These are phyloP conservation scores for Xylariales sp. DNA, from an alignment of 2,329 filamentous ascomycete genomes.

Conservation along the genomic window DNA sequence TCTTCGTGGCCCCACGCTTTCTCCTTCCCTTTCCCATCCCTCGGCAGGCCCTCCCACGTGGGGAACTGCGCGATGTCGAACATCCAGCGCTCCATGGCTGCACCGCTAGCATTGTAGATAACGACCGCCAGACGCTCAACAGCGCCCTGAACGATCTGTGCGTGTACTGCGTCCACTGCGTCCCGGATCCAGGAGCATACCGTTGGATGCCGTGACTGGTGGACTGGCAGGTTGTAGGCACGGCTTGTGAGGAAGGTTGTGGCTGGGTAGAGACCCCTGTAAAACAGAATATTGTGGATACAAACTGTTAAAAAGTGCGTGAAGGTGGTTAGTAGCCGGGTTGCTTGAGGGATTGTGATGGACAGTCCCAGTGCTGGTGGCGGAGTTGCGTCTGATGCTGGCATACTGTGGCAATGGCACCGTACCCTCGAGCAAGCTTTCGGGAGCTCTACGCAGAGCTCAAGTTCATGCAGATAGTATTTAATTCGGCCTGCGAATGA, in stretches of 20 bases:
- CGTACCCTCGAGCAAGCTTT: neutral
- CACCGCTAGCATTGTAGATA: conserved; percentile 53
- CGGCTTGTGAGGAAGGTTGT: conserved; percentile 81
- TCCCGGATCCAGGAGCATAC: conserved; percentile 89
- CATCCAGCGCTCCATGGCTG: conserved; percentile 70
- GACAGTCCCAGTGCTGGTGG: conserved; percentile 30
- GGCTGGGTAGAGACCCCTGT: conserved; percentile 81
- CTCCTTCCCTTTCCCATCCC: conserved; percentile 40
- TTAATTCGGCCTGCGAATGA: too few species aligned
- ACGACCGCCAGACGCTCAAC: conserved; percentile 62
- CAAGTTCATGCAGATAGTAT: too few species aligned
- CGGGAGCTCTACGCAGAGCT: too few species aligned
- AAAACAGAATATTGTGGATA: conserved; percentile 87
- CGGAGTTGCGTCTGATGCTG: conserved; percentile 27
- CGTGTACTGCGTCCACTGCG: conserved; percentile 77
- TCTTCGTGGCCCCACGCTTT: conserved; percentile 34
- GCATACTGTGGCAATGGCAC: conserved; percentile 25
- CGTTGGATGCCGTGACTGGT: conserved; percentile 85
- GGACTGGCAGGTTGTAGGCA: conserved; percentile 85
- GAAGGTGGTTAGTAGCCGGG: conserved; percentile 74
- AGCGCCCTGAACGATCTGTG: conserved; percentile 72
- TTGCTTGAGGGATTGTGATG: conserved; percentile 58
- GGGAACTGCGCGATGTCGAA: conserved; percentile 69
- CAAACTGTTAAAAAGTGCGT: conserved; percentile 83
- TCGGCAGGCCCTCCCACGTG: conserved; percentile 53